Percentiles rank a stretch among this genome's conserved stretches.
Evolutionary conservation across 768 basidiomycete genomes (phyloP).

Genomic region (Rubroboletus pulcherrimus): DNA sequence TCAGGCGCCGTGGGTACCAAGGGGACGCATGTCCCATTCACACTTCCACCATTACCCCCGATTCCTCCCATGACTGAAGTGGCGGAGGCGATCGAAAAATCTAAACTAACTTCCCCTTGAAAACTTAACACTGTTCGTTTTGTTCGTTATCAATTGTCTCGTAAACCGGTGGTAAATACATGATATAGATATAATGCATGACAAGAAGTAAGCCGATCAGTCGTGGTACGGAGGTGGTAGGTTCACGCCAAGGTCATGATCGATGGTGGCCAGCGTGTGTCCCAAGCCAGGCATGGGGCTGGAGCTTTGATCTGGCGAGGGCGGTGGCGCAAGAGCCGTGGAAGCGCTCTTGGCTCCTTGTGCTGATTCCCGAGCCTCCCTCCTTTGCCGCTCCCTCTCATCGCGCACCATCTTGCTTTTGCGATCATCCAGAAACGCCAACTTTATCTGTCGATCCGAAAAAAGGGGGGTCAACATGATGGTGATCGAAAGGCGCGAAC

Average conservation of each 20-base stretch:
- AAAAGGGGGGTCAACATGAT: not conserved
- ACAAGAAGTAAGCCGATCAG: not conserved
- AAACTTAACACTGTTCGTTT: not conserved
- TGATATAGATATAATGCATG: conserved; percentile 9
- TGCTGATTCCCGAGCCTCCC: conserved; percentile 38
- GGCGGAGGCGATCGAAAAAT: conserved; percentile 13
- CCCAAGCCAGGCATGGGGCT: conserved; percentile 28
- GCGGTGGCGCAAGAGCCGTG: not conserved
- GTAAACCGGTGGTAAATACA: conserved; percentile 1
- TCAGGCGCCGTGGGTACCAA: not conserved
- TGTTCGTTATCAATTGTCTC: not conserved
- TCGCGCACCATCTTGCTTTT: conserved; percentile 51
- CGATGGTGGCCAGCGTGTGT: conserved; percentile 9
- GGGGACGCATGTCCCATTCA: conserved; percentile 30
- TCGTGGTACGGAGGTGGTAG: conserved; percentile 21
- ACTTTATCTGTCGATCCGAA: conserved; percentile 51
- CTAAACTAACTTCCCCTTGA: conserved; percentile 5
- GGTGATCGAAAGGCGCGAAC: not conserved
- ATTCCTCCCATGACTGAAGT: conserved; percentile 25
- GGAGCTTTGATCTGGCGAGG: not conserved
- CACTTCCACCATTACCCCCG: conserved; percentile 36
- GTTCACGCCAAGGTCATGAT: conserved; percentile 8
- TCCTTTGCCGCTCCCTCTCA: conserved; percentile 53
- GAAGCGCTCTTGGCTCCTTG: not conserved
- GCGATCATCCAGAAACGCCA: conserved; percentile 78